A percentile compares a stretch with the other conserved stretches of the same genome.
These are phyloP conservation scores for Aspergillus pseudoglaucus DNA, from an alignment of 2,329 filamentous ascomycete species.

Conservation along the genomic window DNA sequence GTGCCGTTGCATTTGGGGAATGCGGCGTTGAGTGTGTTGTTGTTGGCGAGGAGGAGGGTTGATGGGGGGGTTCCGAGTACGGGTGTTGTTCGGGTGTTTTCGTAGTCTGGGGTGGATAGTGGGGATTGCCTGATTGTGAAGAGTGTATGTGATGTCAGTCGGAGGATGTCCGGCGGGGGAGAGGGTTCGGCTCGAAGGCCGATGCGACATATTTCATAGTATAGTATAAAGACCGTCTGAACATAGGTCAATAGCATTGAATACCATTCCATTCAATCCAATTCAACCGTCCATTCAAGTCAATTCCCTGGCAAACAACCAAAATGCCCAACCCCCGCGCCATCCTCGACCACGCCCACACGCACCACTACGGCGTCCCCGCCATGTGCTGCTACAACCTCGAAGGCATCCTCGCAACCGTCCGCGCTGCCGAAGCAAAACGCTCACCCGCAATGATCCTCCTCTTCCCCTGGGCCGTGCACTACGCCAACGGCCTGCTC, in stretches of 20 bases:
- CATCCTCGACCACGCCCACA: constrained; percentile 52
- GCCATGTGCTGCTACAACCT: constrained; percentile 63
- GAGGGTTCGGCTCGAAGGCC: neutral
- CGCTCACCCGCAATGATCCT: constrained; percentile 64
- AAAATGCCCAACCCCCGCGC: constrained; percentile 39
- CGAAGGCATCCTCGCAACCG: constrained; percentile 63
- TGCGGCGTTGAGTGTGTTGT: constrained; percentile 29
- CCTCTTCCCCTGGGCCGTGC: constrained; percentile 67
- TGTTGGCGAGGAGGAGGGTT: constrained; percentile 26
- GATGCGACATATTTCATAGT: neutral
- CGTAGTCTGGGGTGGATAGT: constrained; percentile 2
- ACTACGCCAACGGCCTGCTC: constrained; percentile 55
- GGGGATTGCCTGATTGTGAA: constrained; percentile 1
- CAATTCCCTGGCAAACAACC: constrained; percentile 4
- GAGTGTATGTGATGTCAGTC: constrained; percentile 5
- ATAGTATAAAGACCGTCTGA: neutral
- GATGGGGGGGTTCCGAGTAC: constrained; percentile 23
- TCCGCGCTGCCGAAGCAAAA: constrained; percentile 62
- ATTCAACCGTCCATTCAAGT: neutral
- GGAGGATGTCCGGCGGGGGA: constrained; percentile 10
- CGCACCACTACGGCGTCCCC: constrained; percentile 53
- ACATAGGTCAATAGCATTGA: neutral
- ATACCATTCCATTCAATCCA: neutral
- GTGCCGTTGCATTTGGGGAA: constrained; percentile 34
- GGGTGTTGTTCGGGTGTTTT: constrained; percentile 28